These are phyloP conservation scores for Boletus coccyginus DNA, from an alignment of 768 basidiomycete species.

Conservation along the genomic window DNA sequence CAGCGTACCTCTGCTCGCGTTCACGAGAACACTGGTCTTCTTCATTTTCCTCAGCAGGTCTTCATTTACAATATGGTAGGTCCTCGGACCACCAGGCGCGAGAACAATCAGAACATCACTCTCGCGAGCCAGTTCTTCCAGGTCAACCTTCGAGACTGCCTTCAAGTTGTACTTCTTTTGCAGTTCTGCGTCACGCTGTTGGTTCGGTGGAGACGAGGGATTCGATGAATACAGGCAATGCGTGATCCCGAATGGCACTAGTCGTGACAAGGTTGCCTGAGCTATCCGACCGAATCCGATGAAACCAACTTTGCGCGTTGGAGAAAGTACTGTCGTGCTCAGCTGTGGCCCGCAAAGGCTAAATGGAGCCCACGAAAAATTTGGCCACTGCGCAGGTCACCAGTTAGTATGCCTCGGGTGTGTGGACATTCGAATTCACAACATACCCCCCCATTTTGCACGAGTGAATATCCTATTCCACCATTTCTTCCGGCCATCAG, in stretches of 20 bases:
- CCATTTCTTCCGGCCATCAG: slow-evolving; percentile 91
- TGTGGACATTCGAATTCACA: neutral
- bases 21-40: slow-evolving; percentile 76
- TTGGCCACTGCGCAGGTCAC: slow-evolving; percentile 63
- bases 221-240: slow-evolving; percentile 66
- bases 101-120: slow-evolving; percentile 87
- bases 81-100: slow-evolving; percentile 68
- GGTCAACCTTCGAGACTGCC: slow-evolving; percentile 52
- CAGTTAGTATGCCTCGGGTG: neutral
- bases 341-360: slow-evolving; percentile 81
- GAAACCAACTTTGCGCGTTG: slow-evolving; percentile 76
- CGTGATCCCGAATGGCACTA: slow-evolving; percentile 80
- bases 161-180: slow-evolving; percentile 36
- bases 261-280: slow-evolving; percentile 74
- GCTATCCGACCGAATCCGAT: slow-evolving; percentile 95
- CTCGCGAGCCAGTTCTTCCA: slow-evolving; percentile 67
- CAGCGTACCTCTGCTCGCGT: slow-evolving; percentile 79
- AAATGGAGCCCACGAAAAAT: slow-evolving; percentile 78
- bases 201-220: slow-evolving; percentile 46
- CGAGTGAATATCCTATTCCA: slow-evolving; percentile 58
- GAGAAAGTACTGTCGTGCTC: slow-evolving; percentile 48
- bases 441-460: slow-evolving; percentile 66
- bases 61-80: slow-evolving; percentile 71
- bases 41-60: slow-evolving; percentile 83
- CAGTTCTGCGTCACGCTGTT: slow-evolving; percentile 36